phyloP scores from a whole-genome alignment of 495 filamentous ascomycete species.

The Tuber aestivum region DNA sequence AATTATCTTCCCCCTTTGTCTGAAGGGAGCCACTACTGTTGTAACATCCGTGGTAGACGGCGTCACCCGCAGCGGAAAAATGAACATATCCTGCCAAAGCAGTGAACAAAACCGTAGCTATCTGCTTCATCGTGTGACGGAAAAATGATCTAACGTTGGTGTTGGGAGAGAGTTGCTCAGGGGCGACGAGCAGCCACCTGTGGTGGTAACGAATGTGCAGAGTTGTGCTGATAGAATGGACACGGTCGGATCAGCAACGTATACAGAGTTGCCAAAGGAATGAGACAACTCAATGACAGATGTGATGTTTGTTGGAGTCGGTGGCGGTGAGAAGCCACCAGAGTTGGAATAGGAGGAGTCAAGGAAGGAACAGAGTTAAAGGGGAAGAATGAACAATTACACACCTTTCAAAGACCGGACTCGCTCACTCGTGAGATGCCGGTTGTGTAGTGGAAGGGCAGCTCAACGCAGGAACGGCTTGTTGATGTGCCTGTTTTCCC shows the following conservation, averaged over 20 bases:
- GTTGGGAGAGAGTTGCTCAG: background rate
- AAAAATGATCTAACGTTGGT: background rate
- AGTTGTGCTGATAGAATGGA: constrained; percentile 21
- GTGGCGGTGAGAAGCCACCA: constrained; percentile 7
- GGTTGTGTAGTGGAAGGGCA: constrained; percentile 24
- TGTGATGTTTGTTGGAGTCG: background rate
- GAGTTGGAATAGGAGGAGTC: constrained; percentile 15
- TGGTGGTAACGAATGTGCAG: constrained; percentile 26
- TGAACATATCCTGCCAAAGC: constrained; percentile 23
- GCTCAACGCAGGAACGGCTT: constrained; percentile 29
- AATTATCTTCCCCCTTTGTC: constrained; percentile 14
- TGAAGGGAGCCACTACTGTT: constrained; percentile 26
- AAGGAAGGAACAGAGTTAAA: constrained; percentile 33
- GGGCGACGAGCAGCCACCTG: constrained; percentile 17
- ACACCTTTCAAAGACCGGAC: constrained; percentile 25
- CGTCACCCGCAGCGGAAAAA: constrained; percentile 19
- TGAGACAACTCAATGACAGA: background rate
- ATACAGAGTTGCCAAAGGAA: constrained; percentile 9
- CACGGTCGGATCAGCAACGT: constrained; percentile 13
- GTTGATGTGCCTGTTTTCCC: constrained; percentile 20
- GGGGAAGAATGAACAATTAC: constrained; percentile 32
- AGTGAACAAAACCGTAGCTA: constrained; percentile 29
- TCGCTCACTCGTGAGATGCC: constrained; percentile 39
- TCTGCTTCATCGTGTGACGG: constrained; percentile 27
- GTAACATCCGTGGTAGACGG: constrained; percentile 36